phyloP scores from a whole-genome alignment of 441 rosid species.

The Daphne laureola region DNA sequence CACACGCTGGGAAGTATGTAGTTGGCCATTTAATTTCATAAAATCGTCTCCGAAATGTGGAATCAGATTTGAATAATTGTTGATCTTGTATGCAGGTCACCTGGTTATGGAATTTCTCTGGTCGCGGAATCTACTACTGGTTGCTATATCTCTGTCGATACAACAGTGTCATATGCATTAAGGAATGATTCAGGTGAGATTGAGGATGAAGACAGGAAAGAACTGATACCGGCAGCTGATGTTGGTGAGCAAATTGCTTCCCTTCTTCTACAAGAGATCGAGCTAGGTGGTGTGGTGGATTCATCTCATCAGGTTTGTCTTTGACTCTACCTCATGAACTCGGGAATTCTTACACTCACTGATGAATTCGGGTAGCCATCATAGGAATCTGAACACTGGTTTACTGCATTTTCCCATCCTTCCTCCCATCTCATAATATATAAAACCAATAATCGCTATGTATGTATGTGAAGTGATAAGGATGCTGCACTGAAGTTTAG shows the following conservation, averaged over 20 bases:
- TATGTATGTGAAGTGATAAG: too few relatives aligned
- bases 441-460: too few relatives aligned
- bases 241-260: slow-evolving; percentile 74
- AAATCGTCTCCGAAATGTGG: neutral
- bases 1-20: slow-evolving; percentile 81
- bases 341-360: neutral
- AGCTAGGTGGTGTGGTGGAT: slow-evolving; percentile 91
- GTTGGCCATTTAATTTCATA: neutral
- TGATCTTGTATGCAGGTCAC: slow-evolving; percentile 48
- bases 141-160: slow-evolving; percentile 71
- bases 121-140: slow-evolving; percentile 87
- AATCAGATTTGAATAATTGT: neutral
- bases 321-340: neutral
- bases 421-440: too few relatives aligned
- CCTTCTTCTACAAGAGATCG: slow-evolving; percentile 74
- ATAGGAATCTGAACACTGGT: too few relatives aligned
- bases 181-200: slow-evolving; percentile 38
- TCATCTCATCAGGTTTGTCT: slow-evolving; percentile 74
- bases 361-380: too few relatives aligned
- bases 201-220: slow-evolving; percentile 52
- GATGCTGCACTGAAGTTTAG: too few relatives aligned
- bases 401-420: too few relatives aligned
- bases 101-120: slow-evolving; percentile 83
- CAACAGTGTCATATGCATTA: slow-evolving; percentile 46
- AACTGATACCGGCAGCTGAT: slow-evolving; percentile 52